Percentiles rank a stretch among this genome's conserved stretches.
Conservation (phyloP, 2,329 filamentous ascomycete species). For the Trichoderma oligosporum region DNA sequence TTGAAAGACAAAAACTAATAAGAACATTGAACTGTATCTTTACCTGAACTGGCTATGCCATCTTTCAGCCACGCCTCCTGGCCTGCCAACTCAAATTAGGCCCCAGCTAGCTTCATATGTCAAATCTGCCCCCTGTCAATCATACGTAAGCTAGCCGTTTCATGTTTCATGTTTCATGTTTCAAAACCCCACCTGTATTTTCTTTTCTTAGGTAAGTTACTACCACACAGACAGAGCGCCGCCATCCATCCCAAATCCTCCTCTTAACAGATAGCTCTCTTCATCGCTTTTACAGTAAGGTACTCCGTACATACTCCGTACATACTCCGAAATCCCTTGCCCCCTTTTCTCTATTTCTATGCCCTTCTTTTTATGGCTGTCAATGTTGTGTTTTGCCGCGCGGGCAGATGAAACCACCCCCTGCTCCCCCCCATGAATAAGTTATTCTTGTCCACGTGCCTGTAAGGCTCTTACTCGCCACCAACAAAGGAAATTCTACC, state of each 20-base stretch:
- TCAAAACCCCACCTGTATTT: neutral
- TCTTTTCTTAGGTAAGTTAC: neutral
- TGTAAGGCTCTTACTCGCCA: neutral
- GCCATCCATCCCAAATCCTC: neutral
- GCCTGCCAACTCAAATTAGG: too few relatives aligned
- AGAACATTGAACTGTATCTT: too few relatives aligned
- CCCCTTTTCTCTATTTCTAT: neutral
- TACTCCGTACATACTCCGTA: too few relatives aligned
- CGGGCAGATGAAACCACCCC: constrained; percentile 7
- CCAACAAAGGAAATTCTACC: neutral
- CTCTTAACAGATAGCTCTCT: neutral
- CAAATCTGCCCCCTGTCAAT: neutral
- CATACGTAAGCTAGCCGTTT: constrained; percentile 1
- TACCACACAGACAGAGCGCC: constrained; percentile 4
- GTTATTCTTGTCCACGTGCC: neutral
- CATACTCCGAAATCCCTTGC: too few relatives aligned
- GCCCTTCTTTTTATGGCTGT: neutral
- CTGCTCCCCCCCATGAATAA: neutral
- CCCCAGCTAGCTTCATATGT: too few relatives aligned
- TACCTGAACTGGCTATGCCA: too few relatives aligned
- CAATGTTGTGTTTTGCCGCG: neutral
- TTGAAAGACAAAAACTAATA: too few relatives aligned
- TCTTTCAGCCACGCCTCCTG: too few relatives aligned
- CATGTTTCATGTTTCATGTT: constrained; percentile 6
- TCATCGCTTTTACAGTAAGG: neutral